These are phyloP conservation scores for Colletotrichum sp. DNA, from an alignment of 2,329 filamentous ascomycete species.

Conservation along the genomic window DNA sequence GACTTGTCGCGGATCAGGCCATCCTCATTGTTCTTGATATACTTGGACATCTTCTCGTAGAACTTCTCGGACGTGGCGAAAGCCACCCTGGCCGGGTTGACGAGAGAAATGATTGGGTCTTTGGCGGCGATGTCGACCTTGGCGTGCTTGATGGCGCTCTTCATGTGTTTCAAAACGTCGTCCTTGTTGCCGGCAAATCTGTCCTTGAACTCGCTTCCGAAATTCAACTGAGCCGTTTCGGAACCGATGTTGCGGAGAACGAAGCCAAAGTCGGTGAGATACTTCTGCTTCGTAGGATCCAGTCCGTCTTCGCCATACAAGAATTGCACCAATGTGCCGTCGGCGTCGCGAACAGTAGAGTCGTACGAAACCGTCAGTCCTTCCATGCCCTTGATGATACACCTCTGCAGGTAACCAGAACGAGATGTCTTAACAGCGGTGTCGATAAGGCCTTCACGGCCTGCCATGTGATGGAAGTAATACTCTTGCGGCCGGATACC, in stretches of 20 bases:
- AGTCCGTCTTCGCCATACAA: conserved; percentile 96
- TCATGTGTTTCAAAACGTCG: conserved; percentile 77
- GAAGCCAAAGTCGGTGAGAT: conserved; percentile 89
- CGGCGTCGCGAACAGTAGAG: conserved; percentile 89
- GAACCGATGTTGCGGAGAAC: conserved; percentile 85
- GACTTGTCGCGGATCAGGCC: conserved; percentile 51
- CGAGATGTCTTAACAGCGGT: conserved; percentile 98
- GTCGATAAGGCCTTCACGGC: conserved; percentile 97
- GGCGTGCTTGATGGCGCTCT: conserved; percentile 78
- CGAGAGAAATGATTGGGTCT: conserved; percentile 77
- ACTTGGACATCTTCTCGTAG: conserved; percentile 73
- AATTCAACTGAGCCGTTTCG: conserved; percentile 77
- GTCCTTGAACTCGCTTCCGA: conserved; percentile 56
- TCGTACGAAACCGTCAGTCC: conserved; percentile 92
- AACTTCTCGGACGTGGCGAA: conserved; percentile 93
- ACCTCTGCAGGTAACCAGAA: conserved; percentile 95
- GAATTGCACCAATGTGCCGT: conserved; percentile 93
- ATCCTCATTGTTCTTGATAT: conserved; percentile 78
- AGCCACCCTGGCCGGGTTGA: conserved; percentile 77
- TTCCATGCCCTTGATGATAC: conserved; percentile 98
- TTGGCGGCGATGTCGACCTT: conserved; percentile 62
- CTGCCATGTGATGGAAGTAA: conserved; percentile 99
- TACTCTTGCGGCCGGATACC: conserved; percentile 97
- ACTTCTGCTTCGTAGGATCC: conserved; percentile 92
- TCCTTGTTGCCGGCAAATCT: conserved; percentile 57